Percentiles rank a stretch among this genome's conserved stretches.
Conservation (phyloP, 1,284 basidiomycete genomes). For the Cutaneotrichosporon mucoides region DNA sequence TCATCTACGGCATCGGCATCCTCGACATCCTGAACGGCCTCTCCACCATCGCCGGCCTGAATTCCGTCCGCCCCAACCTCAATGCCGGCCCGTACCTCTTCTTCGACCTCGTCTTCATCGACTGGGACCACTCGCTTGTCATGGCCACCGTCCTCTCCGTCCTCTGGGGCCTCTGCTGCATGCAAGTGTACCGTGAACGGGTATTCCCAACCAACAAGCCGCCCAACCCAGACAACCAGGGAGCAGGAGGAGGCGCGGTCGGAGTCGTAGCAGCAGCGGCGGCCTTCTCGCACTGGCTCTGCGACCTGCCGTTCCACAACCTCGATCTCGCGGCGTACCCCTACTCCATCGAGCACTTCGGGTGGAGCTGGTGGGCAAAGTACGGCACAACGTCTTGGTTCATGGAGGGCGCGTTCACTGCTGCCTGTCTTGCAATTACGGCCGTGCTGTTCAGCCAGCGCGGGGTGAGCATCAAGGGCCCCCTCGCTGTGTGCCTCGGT, state of each 20-base stretch:
- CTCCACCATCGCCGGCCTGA: background rate
- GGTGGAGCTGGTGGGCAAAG: background rate
- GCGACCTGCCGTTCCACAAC: constrained; percentile 4
- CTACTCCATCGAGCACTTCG: background rate
- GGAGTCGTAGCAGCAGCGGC: background rate
- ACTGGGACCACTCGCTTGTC: constrained; percentile 5
- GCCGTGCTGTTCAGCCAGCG: background rate
- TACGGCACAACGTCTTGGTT: background rate
- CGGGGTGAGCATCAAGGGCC: background rate
- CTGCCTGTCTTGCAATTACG: background rate
- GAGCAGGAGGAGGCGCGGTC: background rate
- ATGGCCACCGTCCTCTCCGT: background rate
- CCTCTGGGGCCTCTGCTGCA: background rate
- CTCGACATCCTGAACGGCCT: constrained; percentile 3
- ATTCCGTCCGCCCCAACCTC: background rate
- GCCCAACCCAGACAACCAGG: no score
- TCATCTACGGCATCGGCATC: background rate
- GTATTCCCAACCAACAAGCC: no score
- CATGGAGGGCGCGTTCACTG: constrained; percentile 1
- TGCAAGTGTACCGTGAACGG: no score
- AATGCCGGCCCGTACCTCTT: constrained; percentile 4
- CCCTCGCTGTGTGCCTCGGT: background rate
- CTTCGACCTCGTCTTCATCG: constrained; percentile 7
- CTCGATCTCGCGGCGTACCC: constrained; percentile 5
- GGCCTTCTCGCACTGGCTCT: constrained; percentile 3